phyloP scores from a whole-genome alignment of 2,329 filamentous ascomycete species.

The Neonectria magnoliae region DNA sequence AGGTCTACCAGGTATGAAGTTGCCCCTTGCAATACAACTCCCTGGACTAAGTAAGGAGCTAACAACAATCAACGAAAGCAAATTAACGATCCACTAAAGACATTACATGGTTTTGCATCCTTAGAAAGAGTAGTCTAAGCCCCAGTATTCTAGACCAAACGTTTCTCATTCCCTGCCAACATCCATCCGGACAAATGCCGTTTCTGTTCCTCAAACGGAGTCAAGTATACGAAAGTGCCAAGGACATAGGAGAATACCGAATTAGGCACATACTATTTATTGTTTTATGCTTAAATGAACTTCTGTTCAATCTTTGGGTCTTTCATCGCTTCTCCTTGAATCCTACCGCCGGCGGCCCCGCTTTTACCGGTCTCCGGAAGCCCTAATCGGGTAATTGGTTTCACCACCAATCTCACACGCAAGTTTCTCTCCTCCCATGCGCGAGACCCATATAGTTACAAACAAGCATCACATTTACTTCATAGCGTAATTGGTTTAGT shows the following conservation, averaged over 20 bases:
- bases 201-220: background rate
- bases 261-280: background rate
- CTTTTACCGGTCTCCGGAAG: background rate
- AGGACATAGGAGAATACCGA: background rate
- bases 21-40: background rate
- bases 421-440: background rate
- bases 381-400: background rate
- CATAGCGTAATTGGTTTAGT: slow-evolving; percentile 2
- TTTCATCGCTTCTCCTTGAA: background rate
- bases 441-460: background rate
- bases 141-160: background rate
- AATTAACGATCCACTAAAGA: background rate
- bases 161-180: background rate
- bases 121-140: background rate
- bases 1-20: background rate
- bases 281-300: background rate
- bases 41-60: background rate
- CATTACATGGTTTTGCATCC: background rate
- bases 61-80: background rate
- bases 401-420: background rate
- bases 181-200: background rate
- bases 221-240: background rate
- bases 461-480: background rate
- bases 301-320: background rate
- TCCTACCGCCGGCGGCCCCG: background rate